These are phyloP conservation scores for Aplosporella prunicola DNA, from an alignment of 2,329 filamentous ascomycete genomes.

Conservation along the genomic window DNA sequence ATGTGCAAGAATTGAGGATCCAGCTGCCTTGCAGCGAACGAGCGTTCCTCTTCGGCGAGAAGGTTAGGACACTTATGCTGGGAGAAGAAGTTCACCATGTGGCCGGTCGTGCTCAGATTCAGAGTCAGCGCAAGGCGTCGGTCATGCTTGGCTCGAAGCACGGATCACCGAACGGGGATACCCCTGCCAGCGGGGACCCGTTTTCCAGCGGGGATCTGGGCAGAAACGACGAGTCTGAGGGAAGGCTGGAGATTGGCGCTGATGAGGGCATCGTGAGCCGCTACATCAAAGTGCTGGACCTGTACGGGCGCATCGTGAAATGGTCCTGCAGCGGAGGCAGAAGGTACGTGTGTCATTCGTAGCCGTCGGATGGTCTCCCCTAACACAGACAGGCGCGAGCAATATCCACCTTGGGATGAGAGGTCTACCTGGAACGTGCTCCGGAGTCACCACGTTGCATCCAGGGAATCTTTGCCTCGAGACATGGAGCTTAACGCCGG, in stretches of 20 bases:
- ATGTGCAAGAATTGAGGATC: slow-evolving; percentile 50
- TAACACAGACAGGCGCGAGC: slow-evolving; percentile 39
- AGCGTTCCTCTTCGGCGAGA: slow-evolving; percentile 53
- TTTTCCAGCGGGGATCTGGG: slow-evolving; percentile 21
- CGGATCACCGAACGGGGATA: slow-evolving; percentile 14
- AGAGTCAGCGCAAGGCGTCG: slow-evolving; percentile 39
- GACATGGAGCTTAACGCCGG: slow-evolving; percentile 49
- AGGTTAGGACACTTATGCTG: slow-evolving; percentile 44
- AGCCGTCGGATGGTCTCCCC: slow-evolving; percentile 21
- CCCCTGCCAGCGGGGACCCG: slow-evolving; percentile 9
- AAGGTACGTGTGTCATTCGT: slow-evolving; percentile 30
- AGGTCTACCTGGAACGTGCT: slow-evolving; percentile 47
- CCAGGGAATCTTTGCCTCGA: slow-evolving; percentile 46
- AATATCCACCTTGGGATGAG: slow-evolving; percentile 51
- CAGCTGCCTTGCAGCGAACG: slow-evolving; percentile 60
- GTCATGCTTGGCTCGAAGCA: slow-evolving; percentile 16
- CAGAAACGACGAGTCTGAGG: slow-evolving; percentile 25
- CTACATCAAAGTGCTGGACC: slow-evolving; percentile 45
- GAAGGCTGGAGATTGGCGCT: slow-evolving; percentile 43
- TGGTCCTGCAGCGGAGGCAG: slow-evolving; percentile 52
- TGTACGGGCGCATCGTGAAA: slow-evolving; percentile 46
- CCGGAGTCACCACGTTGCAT: slow-evolving; percentile 41
- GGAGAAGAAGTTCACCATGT: slow-evolving; percentile 33
- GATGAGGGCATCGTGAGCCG: slow-evolving; percentile 40
- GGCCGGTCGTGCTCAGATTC: slow-evolving; percentile 31